Base-by-base conservation (phyloP, 1,284 basidiomycete species). In the Moniliophthora roreri region DNA sequence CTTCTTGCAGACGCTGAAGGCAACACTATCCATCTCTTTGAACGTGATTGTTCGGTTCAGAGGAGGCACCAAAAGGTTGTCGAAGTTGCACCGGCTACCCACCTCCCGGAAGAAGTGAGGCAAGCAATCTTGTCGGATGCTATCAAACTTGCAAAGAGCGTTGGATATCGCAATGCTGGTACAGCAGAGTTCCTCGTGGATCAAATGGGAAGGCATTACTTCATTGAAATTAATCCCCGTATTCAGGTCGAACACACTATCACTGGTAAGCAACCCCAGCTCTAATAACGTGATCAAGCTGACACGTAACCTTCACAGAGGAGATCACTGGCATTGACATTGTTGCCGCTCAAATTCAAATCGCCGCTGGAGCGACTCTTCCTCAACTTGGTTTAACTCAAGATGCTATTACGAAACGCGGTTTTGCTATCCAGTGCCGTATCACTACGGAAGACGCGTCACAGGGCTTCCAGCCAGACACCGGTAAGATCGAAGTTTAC, bases 281-380 rank as follows among this genome's bases (percentile, higher is more conserved):
- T 26, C 35, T 38, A 4, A 10, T n/a, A 11, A 16, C 10, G 28
- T 35, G 35, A n/a, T 4, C 36, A 18, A 16, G 10, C 26, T 50
- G 32, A 46, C 23, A 5, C 16, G 35, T 53, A 46, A 52, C 44
- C 37, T 50, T 50, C 23, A 21, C 48, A 88, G 95, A 98, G 87
- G 95, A 98, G 69, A 98, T 99, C 66, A 98, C 96, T 56, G 96
- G 96, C 50, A 94, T 98, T 69, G 96, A 99, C 68, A 97, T 99
- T 61, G 95, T 98, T 54, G 95, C 95, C 51, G 95, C 95, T 28
- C 96, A 98, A 73, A 98, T 99, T 63, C 95, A 98, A 76, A 98
- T 99, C 65, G 96, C 96, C 26, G 95, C 94, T 46, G 97, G 97
- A 55, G 95, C 95, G 20, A 93, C 95, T 49, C 85, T 99, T 47